These are phyloP conservation scores for Kwoniella botswanensis DNA, from an alignment of 768 basidiomycete genomes.

Conservation along the genomic window DNA sequence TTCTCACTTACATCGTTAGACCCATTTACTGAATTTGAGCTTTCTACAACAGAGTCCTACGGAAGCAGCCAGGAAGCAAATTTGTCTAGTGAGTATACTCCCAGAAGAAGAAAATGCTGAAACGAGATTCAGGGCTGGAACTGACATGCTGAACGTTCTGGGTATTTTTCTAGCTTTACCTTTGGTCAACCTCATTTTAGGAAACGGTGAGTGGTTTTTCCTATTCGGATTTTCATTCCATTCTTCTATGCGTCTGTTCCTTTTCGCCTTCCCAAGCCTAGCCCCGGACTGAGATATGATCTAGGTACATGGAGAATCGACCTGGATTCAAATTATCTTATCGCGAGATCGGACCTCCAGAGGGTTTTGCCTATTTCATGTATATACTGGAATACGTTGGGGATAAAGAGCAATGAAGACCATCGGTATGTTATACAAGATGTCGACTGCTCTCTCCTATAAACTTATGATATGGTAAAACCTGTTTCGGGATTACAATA, in stretches of 20 bases:
- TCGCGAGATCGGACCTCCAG: slow-evolving; percentile 53
- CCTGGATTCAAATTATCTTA: slow-evolving; percentile 42
- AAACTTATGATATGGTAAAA: neutral
- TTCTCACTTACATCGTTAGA: no score
- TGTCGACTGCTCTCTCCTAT: neutral
- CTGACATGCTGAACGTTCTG: slow-evolving; percentile 1
- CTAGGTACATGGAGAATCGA: slow-evolving; percentile 49
- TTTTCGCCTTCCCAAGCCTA: no score
- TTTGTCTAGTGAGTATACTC: slow-evolving; percentile 54
- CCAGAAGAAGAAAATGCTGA: neutral
- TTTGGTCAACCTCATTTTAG: slow-evolving; percentile 60
- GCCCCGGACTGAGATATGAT: neutral
- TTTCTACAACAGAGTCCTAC: slow-evolving; percentile 40
- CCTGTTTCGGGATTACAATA: no score
- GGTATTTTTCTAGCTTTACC: slow-evolving; percentile 40
- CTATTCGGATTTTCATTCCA: no score
- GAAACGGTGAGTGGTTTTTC: slow-evolving; percentile 38
- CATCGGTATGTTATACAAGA: neutral
- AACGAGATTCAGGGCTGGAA: neutral
- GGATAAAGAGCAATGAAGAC: neutral
- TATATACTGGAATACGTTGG: slow-evolving; percentile 46
- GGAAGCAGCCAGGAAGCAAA: slow-evolving; percentile 46
- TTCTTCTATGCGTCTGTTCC: no score
- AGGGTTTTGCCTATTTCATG: slow-evolving; percentile 57
- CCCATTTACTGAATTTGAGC: neutral